Evolutionary conservation across 371 early-diverging fungal genomes (phyloP).

Genomic region (Circinella minor): DNA sequence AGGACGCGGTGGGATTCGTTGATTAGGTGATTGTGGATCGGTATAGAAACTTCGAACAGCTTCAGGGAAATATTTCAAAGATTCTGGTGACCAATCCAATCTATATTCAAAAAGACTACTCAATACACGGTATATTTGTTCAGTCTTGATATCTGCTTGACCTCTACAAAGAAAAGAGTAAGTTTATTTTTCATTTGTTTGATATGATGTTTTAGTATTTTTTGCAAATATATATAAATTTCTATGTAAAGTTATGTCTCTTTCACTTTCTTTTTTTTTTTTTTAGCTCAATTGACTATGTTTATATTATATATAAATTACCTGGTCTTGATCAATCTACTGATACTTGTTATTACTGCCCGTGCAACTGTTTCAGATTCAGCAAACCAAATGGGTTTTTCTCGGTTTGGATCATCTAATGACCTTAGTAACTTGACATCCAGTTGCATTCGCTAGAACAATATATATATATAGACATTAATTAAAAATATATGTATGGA

Average conservation of each 20-base stretch:
- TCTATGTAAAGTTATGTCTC: no score
- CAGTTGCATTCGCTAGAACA: constrained; percentile 57
- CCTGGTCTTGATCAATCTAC: constrained; percentile 63
- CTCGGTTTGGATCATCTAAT: constrained; percentile 63
- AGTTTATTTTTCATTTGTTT: background rate
- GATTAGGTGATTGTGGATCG: constrained; percentile 28
- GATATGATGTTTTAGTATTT: background rate
- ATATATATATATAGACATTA: background rate
- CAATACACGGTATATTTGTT: constrained; percentile 58
- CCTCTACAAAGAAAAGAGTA: constrained; percentile 36
- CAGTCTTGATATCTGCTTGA: constrained; percentile 63
- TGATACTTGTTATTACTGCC: constrained; percentile 59
- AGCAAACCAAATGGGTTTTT: constrained; percentile 67
- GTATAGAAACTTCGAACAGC: constrained; percentile 58
- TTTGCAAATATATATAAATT: background rate
- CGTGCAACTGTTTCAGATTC: constrained; percentile 72
- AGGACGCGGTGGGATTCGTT: constrained; percentile 21
- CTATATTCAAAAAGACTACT: constrained; percentile 55
- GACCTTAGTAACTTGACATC: constrained; percentile 65
- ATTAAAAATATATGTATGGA: background rate
- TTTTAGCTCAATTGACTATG: no score
- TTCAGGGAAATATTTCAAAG: constrained; percentile 59
- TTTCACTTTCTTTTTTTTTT: no score
- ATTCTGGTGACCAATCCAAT: constrained; percentile 63
- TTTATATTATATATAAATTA: background rate